phyloP scores from a whole-genome alignment of 2,329 filamentous ascomycete genomes.

The Exophiala dermatitidis region DNA sequence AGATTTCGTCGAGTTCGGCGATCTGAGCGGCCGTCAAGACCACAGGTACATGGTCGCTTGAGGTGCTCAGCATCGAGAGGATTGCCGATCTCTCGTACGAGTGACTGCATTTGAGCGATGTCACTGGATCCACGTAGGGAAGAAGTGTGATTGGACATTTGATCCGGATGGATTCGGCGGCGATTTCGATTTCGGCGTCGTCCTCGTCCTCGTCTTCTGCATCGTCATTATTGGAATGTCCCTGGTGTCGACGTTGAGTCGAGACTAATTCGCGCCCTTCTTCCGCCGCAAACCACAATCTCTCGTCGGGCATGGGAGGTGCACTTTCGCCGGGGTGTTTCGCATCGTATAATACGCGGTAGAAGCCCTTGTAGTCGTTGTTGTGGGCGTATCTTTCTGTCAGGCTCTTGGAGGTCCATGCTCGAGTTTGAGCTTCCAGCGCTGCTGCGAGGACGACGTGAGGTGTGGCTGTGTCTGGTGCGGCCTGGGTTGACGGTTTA shows the following conservation, averaged over 20 bases:
- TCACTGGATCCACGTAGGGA: slow-evolving; percentile 41
- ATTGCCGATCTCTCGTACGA: slow-evolving; percentile 45
- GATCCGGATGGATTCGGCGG: slow-evolving; percentile 39
- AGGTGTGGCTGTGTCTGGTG: slow-evolving; percentile 15
- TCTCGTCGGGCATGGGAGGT: slow-evolving; percentile 48
- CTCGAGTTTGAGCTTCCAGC: slow-evolving; percentile 26
- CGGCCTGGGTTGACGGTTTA: slow-evolving; percentile 25
- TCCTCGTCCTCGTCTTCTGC: slow-evolving; percentile 40
- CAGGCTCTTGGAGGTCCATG: slow-evolving; percentile 25
- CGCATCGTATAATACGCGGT: slow-evolving; percentile 55
- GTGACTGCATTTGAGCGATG: slow-evolving; percentile 44
- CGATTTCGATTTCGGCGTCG: slow-evolving; percentile 43
- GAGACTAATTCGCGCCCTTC: slow-evolving; percentile 31
- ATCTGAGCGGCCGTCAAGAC: slow-evolving; percentile 16
- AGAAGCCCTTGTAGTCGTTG: slow-evolving; percentile 56
- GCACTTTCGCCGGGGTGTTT: slow-evolving; percentile 48
- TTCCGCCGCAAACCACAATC: slow-evolving; percentile 55
- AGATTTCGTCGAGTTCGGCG: neutral
- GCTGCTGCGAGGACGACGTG: slow-evolving; percentile 23
- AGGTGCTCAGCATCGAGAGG: slow-evolving; percentile 37
- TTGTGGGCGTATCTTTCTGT: slow-evolving; percentile 49
- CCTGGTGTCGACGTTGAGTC: slow-evolving; percentile 36
- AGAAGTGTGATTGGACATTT: slow-evolving; percentile 45
- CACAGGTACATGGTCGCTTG: slow-evolving; percentile 26
- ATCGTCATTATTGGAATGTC: neutral